Evolutionary conservation across 257 asterid species (phyloP).

Genomic region (Capsicum rhomboideum): DNA sequence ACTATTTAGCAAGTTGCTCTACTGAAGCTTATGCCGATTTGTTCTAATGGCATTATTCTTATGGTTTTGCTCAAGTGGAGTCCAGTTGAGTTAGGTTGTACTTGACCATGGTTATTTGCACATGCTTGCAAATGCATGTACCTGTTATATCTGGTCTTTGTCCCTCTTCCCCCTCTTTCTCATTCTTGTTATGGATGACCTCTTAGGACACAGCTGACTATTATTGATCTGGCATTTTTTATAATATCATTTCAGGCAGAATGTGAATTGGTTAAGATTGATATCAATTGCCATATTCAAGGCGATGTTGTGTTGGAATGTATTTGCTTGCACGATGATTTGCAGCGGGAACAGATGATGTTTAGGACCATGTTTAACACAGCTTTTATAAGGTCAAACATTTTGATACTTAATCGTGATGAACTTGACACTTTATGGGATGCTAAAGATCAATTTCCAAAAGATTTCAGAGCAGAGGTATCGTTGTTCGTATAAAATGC

Average conservation of each 20-base stretch:
- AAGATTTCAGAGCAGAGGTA: conserved; percentile 92
- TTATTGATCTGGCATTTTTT: neutral
- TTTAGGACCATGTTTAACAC: conserved; percentile 93
- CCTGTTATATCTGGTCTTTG: neutral
- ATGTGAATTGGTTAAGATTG: conserved; percentile 76
- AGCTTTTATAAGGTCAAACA: conserved; percentile 89
- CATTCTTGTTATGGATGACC: neutral
- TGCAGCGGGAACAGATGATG: conserved; percentile 76
- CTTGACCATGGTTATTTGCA: neutral
- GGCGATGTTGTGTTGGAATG: conserved; percentile 97
- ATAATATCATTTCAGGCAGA: conserved; percentile 55
- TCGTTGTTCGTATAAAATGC: neutral
- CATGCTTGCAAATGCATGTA: neutral
- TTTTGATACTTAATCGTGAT: conserved; percentile 79
- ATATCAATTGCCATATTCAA: conserved; percentile 78
- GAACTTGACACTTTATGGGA: conserved; percentile 82
- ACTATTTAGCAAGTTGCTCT: neutral
- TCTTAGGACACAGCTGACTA: neutral
- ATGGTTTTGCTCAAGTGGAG: neutral
- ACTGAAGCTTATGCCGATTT: neutral
- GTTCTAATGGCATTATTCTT: neutral
- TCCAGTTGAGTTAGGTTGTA: neutral
- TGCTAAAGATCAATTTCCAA: conserved; percentile 77
- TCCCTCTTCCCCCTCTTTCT: neutral
- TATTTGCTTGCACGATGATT: conserved; percentile 65